Percentiles rank a stretch among this genome's conserved stretches.
These are phyloP conservation scores for Endoconidiophora polonica DNA, from an alignment of 2,329 filamentous ascomycete species.

Conservation along the genomic window DNA sequence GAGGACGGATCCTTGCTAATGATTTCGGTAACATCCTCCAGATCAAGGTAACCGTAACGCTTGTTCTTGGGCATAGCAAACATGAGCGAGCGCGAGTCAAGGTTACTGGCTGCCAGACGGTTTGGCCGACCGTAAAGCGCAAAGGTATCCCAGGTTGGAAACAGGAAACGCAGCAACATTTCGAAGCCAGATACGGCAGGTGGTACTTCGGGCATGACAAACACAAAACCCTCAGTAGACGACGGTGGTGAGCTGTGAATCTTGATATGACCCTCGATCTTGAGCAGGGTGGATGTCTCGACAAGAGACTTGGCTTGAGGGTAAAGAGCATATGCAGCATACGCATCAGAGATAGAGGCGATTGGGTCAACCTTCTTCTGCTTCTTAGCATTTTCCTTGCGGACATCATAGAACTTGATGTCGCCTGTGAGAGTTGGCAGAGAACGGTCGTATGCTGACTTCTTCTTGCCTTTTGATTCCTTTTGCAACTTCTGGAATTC, in stretches of 20 bases:
- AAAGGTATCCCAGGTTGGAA: constrained; percentile 89
- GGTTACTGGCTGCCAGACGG: constrained; percentile 69
- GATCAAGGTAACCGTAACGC: constrained; percentile 79
- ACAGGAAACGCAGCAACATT: constrained; percentile 82
- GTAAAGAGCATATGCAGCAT: constrained; percentile 87
- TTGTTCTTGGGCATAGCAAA: constrained; percentile 89
- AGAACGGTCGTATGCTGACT: constrained; percentile 65
- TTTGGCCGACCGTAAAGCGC: constrained; percentile 78
- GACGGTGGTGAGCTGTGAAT: constrained; percentile 67
- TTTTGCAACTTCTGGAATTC: constrained; percentile 74
- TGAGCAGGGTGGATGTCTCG: constrained; percentile 83
- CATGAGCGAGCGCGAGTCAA: constrained; percentile 84
- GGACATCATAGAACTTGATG: constrained; percentile 87
- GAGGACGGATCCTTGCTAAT: constrained; percentile 60
- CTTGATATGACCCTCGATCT: constrained; percentile 80
- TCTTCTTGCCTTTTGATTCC: constrained; percentile 48
- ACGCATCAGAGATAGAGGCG: constrained; percentile 79
- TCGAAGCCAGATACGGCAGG: constrained; percentile 90
- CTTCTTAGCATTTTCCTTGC: constrained; percentile 60
- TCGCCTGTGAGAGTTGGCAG: constrained; percentile 59
- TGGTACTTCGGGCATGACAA: constrained; percentile 89
- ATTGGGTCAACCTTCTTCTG: constrained; percentile 84
- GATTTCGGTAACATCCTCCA: constrained; percentile 64
- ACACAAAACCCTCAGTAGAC: constrained; percentile 81
- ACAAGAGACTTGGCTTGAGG: constrained; percentile 87